Percentiles rank a stretch among this genome's conserved stretches.
phyloP scores from a whole-genome alignment of 176 grass and related monocot species.

The Pontederia crassipes region DNA sequence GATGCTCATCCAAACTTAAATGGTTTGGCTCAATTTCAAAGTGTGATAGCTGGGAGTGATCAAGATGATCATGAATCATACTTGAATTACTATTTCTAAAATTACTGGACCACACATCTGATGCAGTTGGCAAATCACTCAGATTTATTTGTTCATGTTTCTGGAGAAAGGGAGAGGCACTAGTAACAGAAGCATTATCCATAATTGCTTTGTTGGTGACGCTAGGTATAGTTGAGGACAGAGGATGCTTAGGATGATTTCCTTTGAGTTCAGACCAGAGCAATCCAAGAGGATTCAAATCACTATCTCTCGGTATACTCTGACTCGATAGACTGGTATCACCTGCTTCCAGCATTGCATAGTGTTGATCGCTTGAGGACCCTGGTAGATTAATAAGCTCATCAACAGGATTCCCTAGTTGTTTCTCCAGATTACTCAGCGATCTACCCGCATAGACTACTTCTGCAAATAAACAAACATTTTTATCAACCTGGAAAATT shows the following conservation, averaged over 20 bases:
- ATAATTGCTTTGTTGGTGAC: conserved; percentile 30
- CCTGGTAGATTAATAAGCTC: conserved; percentile 17
- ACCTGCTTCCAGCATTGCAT: conserved; percentile 12
- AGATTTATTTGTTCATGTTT: conserved; percentile 35
- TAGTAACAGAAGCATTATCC: conserved; percentile 35
- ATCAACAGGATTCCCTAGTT: conserved; percentile 26
- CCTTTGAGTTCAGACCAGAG: conserved; percentile 96
- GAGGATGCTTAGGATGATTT: conserved; percentile 67
- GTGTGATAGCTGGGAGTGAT: conserved; percentile 30
- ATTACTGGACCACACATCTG: conserved; percentile 43
- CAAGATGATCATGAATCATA: conserved; percentile 33
- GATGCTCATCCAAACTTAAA: conserved; percentile 63
- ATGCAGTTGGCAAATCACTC: conserved; percentile 25
- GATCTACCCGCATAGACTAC: conserved; percentile 63
- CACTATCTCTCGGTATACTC: conserved; percentile 40
- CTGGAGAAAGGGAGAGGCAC: conserved; percentile 37
- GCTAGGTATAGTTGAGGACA: conserved; percentile 60
- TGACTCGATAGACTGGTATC: conserved; percentile 38
- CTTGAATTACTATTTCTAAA: conserved; percentile 31
- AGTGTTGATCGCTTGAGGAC: conserved; percentile 14
- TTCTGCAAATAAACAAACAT: conserved; percentile 31
- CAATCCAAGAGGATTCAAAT: conserved; percentile 77
- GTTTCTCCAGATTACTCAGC: conserved; percentile 42
- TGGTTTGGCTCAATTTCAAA: conserved; percentile 50
- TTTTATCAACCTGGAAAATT: not conserved